Base-by-base conservation (phyloP, 805 yeast species). In the Myxozyma geophila region DNA sequence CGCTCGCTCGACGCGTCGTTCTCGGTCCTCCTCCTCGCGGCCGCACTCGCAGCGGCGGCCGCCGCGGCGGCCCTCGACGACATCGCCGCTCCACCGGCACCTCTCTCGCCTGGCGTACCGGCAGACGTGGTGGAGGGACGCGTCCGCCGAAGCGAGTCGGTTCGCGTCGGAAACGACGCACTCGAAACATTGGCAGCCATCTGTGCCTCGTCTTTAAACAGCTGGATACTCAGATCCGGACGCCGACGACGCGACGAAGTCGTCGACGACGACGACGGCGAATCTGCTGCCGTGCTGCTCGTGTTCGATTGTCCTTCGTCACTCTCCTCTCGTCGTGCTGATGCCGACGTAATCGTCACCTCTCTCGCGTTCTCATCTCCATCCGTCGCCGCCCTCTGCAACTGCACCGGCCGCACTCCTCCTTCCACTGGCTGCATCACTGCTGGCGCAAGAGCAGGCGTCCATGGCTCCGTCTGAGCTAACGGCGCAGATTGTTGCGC, bases 91-190 rank as follows among this genome's bases (percentile, higher is more conserved):
- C 49, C 58, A 9, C 46, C 41, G 58, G 13, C 47, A 40, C 47
- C 28, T 5, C 28, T 28, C 28, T 28, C 28, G 2, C 28, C 28
- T 28, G 28, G 5, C 2, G 28, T 5, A 28, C 5, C 2, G 5
- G 28, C 28, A 28, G 28, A 28, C 2, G 28, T 28, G 5, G 28
- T 28, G 5, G 28, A 28, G 5, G 28, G 28, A 28, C 28, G 28
- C 13, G 28, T 44, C 7, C 37, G 12, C 39, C 54, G 57, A 17
- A 39, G 80, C 66, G 66, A 81, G 71, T 67, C 65, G 37, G 52
- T 43, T 7, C 66, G 58, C n/a, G 36, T 46, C 36, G 68, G 66
- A 49, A 62, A 65, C 35, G 44, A n/a, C 17, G 52, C 17, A 35
- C 10, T 9, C 56, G 41, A 48, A 21, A 6, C 33, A 33, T 13